Evolutionary conservation across 345 rosid species (phyloP), one percentile per base, ranked within the genome.

Genomic region (Pugionium cornutum): DNA sequence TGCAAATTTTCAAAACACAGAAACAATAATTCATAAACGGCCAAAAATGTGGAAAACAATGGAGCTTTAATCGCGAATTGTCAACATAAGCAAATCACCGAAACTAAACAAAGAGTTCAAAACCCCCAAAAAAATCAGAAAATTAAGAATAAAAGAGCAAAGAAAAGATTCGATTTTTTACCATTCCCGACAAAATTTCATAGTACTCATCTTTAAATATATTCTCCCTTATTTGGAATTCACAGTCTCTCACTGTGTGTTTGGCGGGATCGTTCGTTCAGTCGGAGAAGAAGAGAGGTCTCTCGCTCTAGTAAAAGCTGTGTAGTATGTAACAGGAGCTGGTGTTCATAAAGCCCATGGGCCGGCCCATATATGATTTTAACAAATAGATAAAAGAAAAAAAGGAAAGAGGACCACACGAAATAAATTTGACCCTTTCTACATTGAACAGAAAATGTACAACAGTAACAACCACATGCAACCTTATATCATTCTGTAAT

Each of bases 151-250:
- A 26, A 10, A n/a, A 45, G 48, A 36, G 31, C 30, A 33, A 35
- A 46, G 35, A 62, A 62, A 2, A 64, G 69, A 55, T 45, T 45
- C 55, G 60, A 32, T 51, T 28, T 32, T 30, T 57, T 45, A 88
- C 95, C 95, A 88, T 77, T 88, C 95, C 7, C 91, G 88, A 79
- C 91, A 88, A 76, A 86, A 88, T 36, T 88, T 88, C 91, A 86
- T 88, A 4, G 95, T 86, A 84, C 91, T 88, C 95, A 88, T 88
- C 72, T 78, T 9, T 47, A 30, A 36, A 4, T 35, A 28, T 40
- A 0, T 7, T 29, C 57, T 70, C 51, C 62, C 26, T 34, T 34
- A 3, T 34, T 34, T 34, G 4, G 3, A 3, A 3, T 34, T 34
- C 36, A 5, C 36, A 34, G 4, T 34, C 36, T 34, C 18, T 18